A percentile compares a stretch with the other conserved stretches of the same genome.
phyloP scores from a whole-genome alignment of 2,329 filamentous ascomycete species.

The Davidsoniella neocaledoniae region DNA sequence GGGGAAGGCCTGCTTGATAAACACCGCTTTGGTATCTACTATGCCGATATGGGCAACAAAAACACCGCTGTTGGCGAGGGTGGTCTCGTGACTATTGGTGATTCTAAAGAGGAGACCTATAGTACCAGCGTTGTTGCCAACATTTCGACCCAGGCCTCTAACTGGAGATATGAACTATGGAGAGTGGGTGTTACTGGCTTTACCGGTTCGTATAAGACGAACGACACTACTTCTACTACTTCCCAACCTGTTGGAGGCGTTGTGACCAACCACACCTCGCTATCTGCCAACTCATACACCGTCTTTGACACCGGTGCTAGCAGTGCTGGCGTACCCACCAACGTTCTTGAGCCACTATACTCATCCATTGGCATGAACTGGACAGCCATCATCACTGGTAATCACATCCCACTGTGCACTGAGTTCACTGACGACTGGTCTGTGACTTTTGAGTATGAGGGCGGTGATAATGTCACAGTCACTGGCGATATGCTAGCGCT shows the following conservation, averaged over 20 bases:
- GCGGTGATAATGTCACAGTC: conserved; percentile 17
- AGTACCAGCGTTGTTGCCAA: conserved; percentile 15
- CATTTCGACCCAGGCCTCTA: conserved; percentile 13
- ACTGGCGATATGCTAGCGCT: conserved; percentile 19
- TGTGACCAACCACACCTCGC: background rate
- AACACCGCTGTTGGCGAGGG: background rate
- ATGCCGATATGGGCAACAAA: conserved; percentile 15
- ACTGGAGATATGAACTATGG: conserved; percentile 19
- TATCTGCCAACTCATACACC: conserved; percentile 8
- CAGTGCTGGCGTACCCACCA: conserved; percentile 16
- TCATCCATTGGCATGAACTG: conserved; percentile 22
- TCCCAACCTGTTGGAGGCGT: conserved; percentile 16
- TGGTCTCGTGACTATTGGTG: conserved; percentile 19
- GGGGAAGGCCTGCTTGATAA: conserved; percentile 17
- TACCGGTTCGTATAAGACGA: conserved; percentile 11
- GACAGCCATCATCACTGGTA: conserved; percentile 17
- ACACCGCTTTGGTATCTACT: conserved; percentile 20
- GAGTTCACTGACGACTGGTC: conserved; percentile 23
- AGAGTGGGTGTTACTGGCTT: conserved; percentile 15
- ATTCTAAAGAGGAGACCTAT: conserved; percentile 19
- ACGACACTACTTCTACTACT: background rate
- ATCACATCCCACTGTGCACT: conserved; percentile 20
- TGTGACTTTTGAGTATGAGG: conserved; percentile 18
- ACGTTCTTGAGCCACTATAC: conserved; percentile 18
- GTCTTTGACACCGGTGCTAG: conserved; percentile 22